phyloP scores from a whole-genome alignment of 495 filamentous ascomycete genomes.

The Penicillium samsonianum region DNA sequence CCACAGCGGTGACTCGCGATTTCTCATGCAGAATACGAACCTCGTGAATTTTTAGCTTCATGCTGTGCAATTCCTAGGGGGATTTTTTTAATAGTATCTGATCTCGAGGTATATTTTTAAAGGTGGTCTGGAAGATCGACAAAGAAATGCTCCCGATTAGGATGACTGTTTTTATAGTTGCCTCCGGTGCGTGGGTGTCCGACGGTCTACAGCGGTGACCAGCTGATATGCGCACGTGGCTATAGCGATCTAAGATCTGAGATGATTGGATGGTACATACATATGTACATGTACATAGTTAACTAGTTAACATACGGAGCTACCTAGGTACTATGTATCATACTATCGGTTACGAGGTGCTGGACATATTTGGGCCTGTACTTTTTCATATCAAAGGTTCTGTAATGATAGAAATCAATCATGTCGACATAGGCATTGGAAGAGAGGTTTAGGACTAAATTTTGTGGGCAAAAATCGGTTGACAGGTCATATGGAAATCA shows the following conservation, averaged over 20 bases:
- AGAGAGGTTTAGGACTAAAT: neutral
- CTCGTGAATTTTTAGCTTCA: neutral
- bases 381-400: neutral
- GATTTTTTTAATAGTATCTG: too few relatives aligned
- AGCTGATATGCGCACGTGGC: neutral
- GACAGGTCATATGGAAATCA: neutral
- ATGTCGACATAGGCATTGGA: neutral
- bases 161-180: too few relatives aligned
- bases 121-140: too few relatives aligned
- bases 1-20: neutral
- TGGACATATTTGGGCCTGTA: neutral
- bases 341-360: neutral
- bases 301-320: neutral
- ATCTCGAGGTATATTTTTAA: too few relatives aligned
- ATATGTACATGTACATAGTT: too few relatives aligned
- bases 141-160: too few relatives aligned
- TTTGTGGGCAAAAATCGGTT: neutral
- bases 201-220: neutral
- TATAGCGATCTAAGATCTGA: neutral
- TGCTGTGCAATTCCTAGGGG: neutral
- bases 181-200: neutral
- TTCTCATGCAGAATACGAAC: neutral
- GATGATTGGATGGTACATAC: neutral
- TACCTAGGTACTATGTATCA: neutral
- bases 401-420: neutral